Evolutionary conservation across 2,329 filamentous ascomycete species (phyloP), one percentile per base, ranked within the genome.

Genomic region (Hymenoscyphus occultus): DNA sequence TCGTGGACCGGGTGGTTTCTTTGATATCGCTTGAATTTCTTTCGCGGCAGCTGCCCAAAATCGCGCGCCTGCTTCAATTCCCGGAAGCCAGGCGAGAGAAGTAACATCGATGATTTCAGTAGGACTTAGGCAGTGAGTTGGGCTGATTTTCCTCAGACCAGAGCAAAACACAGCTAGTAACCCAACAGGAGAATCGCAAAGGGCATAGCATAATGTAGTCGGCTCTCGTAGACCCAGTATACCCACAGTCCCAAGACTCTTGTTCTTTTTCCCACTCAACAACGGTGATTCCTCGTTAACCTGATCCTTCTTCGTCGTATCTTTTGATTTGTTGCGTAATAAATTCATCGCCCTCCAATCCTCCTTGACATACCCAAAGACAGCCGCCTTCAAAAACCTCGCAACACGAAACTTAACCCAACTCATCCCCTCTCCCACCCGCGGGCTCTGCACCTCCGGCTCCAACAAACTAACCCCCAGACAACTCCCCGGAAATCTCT

Each of bases 71-170:
- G 82, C 82, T 71, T 90, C 87, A 0, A 86, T 86, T 0, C 87
- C 88, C 0, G 88, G 87, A 0, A 90, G 75, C 88, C 88, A 90
- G 28, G 86, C 83, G 35, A 90, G 76, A 73, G 85, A 83, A 1
- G 85, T 83, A 70, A 88, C 78, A 19, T 84, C 85, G 65, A 90
- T 79, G 31, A 90, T 78, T 63, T 89, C 84, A 14, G 79, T 77
- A 3, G 79, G 77, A 1, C 79, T 78, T 60, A 85, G 78, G 16
- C 78, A 76, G 63, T 78, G 76, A 5, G 68, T 73, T 0, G 80
- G 77, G 2, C 76, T 78, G 3, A 79, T 72, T 1, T 78, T 74
- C 16, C 79, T 77, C 61, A 86, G 74, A 1, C 78, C 76, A 70
- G 80, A 81, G 65, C 86, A 72, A 4, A 86, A 78, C 67, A 84